Base-by-base conservation (phyloP, 495 filamentous ascomycete genomes). In the Antarctomyces pellizariae region DNA sequence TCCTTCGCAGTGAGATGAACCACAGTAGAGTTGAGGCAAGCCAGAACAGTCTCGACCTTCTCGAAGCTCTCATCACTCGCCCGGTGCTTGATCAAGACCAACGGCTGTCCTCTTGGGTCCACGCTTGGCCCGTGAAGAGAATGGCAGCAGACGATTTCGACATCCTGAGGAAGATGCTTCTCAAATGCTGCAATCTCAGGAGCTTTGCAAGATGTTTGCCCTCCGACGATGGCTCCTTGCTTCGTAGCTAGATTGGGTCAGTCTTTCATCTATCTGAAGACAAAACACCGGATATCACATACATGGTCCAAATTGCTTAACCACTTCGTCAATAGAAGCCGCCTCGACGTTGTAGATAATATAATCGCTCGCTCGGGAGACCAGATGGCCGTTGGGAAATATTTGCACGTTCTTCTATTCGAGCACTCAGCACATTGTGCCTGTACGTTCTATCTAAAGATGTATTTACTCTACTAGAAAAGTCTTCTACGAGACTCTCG, bases 341-440 rank as follows among this genome's bases (percentile, higher is more conserved):
- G 86, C 86, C 50, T 93, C 84, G 46, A 97, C 86, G 49, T 73
- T 84, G 62, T 97, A 97, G 44, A 95, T 73, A 48, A 93, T 93
- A 44, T 76, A 92, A 59, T 92, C 82, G 63, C 82, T 90, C 46
- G 68, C 62, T 46, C 89, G 67, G 32, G 84, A 90, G 37, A 97
- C 83, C 49, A 84, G 65, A 56, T 91, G 83, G 32, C 89, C 89
- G 66, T 91, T 89, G 43, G 64, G 64, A 33, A 76, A 66, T 44
- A 97, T 80, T 40, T 65, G 50, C 37, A 84, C 56, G 52, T 74
- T 76, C 28, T 38, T 57, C 72, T 78, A 59, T 33, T n/a, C 41
- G 18, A 44, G 36, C 23, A 57, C 63, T 73, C 63, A 73, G 64
- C 62, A 64, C 45, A 42, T 31, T 27, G 33, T 42, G 41, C 44